Conservation (phyloP, 2,329 filamentous ascomycete species). For the Triangularia verruculosa region DNA sequence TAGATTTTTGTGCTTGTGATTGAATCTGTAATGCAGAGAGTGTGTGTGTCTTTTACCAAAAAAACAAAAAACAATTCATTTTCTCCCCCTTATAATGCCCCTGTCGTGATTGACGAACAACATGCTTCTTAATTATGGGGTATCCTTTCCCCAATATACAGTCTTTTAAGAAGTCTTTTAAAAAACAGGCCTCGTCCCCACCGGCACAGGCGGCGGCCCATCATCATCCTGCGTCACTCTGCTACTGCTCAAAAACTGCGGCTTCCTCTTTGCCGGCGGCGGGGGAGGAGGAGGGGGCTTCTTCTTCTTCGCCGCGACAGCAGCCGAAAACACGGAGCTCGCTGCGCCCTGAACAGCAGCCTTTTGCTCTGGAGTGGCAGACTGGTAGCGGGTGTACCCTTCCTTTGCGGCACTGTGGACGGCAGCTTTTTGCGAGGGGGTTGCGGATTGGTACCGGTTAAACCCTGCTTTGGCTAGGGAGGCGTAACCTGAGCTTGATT, state of each 20-base stretch:
- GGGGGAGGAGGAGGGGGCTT: conserved; percentile 52
- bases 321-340: background rate
- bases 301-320: conserved; percentile 44
- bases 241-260: conserved; percentile 36
- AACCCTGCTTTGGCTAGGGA: background rate
- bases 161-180: too few relatives aligned
- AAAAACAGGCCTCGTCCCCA: conserved; percentile 27
- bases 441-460: background rate
- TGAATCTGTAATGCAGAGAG: background rate
- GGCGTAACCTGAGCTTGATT: too few relatives aligned
- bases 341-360: background rate
- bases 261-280: conserved; percentile 47
- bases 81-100: too few relatives aligned
- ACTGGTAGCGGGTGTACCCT: background rate
- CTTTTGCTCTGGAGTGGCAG: background rate
- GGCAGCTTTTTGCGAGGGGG: background rate
- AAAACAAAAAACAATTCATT: too few relatives aligned
- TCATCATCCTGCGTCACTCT: conserved; percentile 23
- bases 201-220: conserved; percentile 49
- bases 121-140: too few relatives aligned
- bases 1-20: background rate
- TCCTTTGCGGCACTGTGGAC: background rate
- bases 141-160: too few relatives aligned
- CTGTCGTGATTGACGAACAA: too few relatives aligned
- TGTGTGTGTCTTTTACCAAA: background rate